Base-by-base conservation (phyloP, 2,329 filamentous ascomycete species). In the Tolypocladium tundrense region DNA sequence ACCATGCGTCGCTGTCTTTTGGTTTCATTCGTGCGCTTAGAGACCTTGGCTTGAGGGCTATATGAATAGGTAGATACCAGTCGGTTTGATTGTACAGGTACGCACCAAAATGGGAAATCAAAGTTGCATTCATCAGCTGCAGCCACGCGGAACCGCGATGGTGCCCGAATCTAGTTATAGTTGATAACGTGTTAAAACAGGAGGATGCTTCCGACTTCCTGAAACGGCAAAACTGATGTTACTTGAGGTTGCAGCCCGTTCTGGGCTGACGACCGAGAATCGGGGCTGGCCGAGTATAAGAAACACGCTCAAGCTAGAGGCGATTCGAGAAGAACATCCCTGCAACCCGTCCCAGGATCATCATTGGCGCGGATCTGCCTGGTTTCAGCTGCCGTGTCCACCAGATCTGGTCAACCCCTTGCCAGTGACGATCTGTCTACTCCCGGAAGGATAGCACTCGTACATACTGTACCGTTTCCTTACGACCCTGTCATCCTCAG, bases 31-130 rank as follows among this genome's bases (percentile, higher is more conserved):
- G 9, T 33, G 27, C 27, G 27, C 27, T 51, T 51, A 35, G 48
- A 51, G 19, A 51, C n/a, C 19, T 35, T 35, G 48, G n/a, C 3
- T 37, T 9, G 19, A 52, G 31, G 31, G 14, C 37, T 52, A 53
- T 35, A 27, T 52, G 40, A 55, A 41, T 54, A 50, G 9, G 27
- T 59, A 53, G 52, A 59, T 59, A 52, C 41, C 55, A 57, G 27
- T 31, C 13, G 54, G 16, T 16, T 52, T 57, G 11, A 13, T 35
- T 35, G 48, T 3, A 35, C 24, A 31, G 40, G 51, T 57, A 41
- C 51, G 42, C 52, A 50, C 56, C 52, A 57, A 19, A 57, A 54
- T 51, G 53, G 39, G 13, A 35, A 51, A 31, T 13, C 41, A 40
- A 37, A 24, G 21, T 56, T 21, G 42, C 27, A 39, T 40, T 11